Base-by-base conservation (phyloP, 179 eudicot species). In the Gypsophila paniculata region DNA sequence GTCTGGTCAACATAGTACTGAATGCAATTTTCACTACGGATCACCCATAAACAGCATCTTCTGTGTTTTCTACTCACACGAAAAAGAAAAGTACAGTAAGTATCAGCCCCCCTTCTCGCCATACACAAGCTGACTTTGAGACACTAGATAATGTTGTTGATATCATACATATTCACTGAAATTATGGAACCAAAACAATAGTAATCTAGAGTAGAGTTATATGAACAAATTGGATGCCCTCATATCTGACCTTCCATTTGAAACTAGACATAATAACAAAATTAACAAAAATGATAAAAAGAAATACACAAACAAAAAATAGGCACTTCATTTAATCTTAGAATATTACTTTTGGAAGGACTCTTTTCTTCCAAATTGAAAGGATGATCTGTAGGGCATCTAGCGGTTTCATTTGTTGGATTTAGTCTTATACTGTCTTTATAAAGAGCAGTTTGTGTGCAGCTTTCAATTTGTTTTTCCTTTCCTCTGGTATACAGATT, bases 371-470 rank as follows among this genome's bases (percentile, higher is more conserved):
- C 49, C 44, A 64, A 29, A 65, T 32, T 8, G 4, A 46, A 21
- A 48, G 72, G 62, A 66, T 11, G 22, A 57, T 55, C 59, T 12
- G 63, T 18, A 36, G 76, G 64, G 72, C 76, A 19, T 44, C 54
- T 59, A 44, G 53, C 72, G 6, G 55, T 76, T 71, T 57, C 72
- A 26, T 29, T 72, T 29, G 14, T 10, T 32, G 62, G 68, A 66
- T 38, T 44, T 57, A 53, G 60, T 52, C 65, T 72, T 19, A 76
- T 81, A 57, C 70, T 75, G 61, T 90, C 83, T 74, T 70, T 73
- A 65, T 69, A 60, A 76, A 70, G 77, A 52, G 72, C 77, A 66
- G 77, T 73, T 83, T 80, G 80, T 67, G 84, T 49, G 80, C 77
- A 74, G 72, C 65, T 66, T 44, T 61, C 80, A 71, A 32, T 52